phyloP scores from a whole-genome alignment of 495 filamentous ascomycete genomes.

The Penicillium pancosmium region DNA sequence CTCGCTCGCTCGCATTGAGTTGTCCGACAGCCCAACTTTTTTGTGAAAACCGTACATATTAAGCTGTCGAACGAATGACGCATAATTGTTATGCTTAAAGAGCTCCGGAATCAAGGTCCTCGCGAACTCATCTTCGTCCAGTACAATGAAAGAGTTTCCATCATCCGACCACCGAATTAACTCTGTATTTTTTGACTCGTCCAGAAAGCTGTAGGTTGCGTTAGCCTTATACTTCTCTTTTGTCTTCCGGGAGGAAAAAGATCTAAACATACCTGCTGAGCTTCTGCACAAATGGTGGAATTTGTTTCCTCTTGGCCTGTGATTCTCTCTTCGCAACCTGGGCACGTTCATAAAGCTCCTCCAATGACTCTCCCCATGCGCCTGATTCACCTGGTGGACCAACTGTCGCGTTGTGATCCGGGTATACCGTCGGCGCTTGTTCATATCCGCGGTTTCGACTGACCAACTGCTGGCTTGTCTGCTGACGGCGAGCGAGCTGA shows the following conservation, averaged over 20 bases:
- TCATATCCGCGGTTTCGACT: conserved; percentile 46
- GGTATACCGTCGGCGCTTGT: conserved; percentile 49
- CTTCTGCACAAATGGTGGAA: conserved; percentile 98
- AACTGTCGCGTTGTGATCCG: conserved; percentile 44
- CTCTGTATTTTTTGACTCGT: conserved; percentile 87
- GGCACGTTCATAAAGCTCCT: conserved; percentile 75
- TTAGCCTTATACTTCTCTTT: neutral
- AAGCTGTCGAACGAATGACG: conserved; percentile 95
- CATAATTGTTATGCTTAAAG: conserved; percentile 99
- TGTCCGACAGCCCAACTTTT: conserved; percentile 93
- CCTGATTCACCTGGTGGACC: conserved; percentile 43
- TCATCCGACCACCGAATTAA: conserved; percentile 97
- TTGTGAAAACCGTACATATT: conserved; percentile 99
- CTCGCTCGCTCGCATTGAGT: conserved; percentile 96
- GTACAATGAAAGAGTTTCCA: conserved; percentile 93
- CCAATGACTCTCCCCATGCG: conserved; percentile 67
- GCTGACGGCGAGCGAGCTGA: conserved; percentile 65
- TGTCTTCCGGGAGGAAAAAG: neutral
- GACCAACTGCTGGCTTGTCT: conserved; percentile 65
- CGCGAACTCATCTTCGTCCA: conserved; percentile 99
- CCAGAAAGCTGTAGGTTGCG: conserved; percentile 71
- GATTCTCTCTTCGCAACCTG: conserved; percentile 78
- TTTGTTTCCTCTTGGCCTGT: conserved; percentile 85
- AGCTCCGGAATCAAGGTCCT: conserved; percentile 93
- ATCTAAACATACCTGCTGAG: conserved; percentile 75